Evolutionary conservation across 1,284 basidiomycete genomes (phyloP).

Genomic region (Violaceomyces palustris): DNA sequence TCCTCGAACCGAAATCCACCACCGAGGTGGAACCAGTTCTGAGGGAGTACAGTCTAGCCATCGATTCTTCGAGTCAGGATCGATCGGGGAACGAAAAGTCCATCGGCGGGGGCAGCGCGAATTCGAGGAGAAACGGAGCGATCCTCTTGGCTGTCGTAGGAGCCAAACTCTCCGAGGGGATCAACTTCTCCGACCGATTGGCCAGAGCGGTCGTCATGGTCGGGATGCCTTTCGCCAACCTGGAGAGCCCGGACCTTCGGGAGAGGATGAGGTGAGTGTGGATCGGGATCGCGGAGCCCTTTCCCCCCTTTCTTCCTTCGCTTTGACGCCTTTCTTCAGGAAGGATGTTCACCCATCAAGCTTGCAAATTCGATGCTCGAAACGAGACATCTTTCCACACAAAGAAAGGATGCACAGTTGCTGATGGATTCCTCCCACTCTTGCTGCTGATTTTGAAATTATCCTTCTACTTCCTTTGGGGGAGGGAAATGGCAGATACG

Average conservation of each 20-base stretch:
- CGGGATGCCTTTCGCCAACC: constrained; percentile 89
- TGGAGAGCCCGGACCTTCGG: constrained; percentile 79
- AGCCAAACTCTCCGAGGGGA: constrained; percentile 91
- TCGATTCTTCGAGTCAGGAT: constrained; percentile 55
- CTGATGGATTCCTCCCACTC: too few species aligned
- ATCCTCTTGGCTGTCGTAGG: constrained; percentile 78
- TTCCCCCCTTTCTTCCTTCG: too few species aligned
- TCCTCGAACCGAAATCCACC: constrained; percentile 78
- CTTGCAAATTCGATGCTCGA: too few species aligned
- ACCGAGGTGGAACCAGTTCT: constrained; percentile 72
- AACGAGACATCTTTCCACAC: too few species aligned
- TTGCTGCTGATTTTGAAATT: too few species aligned
- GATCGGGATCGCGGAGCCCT: too few species aligned
- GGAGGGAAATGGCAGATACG: too few species aligned
- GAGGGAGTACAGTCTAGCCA: constrained; percentile 68
- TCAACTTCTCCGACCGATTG: constrained; percentile 81
- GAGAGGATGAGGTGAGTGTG: constrained; percentile 70
- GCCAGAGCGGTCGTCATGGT: constrained; percentile 79
- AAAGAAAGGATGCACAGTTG: too few species aligned
- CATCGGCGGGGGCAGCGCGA: constrained; percentile 1
- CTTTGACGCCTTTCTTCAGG: too few species aligned
- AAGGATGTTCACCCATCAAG: too few species aligned
- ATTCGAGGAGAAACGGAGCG: constrained; percentile 26
- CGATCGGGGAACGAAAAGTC: constrained; percentile 13
- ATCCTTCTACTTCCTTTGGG: too few species aligned